Percentiles rank a stretch among this genome's conserved stretches.
Conservation (phyloP, 805 yeast genomes). For the Zygotorulaspora sp. region DNA sequence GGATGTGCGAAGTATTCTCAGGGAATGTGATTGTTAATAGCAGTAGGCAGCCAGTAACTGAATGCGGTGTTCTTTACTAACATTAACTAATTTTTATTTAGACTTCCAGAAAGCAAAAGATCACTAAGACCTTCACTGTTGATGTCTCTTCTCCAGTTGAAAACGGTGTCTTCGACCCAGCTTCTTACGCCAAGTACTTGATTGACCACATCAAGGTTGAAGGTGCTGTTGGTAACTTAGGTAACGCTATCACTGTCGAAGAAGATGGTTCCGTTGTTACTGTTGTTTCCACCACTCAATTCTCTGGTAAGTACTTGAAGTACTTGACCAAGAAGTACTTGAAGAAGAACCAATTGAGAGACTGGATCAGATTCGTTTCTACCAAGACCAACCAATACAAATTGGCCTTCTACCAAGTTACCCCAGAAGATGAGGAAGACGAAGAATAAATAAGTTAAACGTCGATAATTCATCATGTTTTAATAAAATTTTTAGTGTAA, state of each 20-base stretch:
- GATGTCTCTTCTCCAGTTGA: conserved; percentile 97
- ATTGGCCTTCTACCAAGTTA: conserved; percentile 98
- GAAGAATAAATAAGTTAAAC: conserved; percentile 62
- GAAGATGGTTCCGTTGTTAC: conserved; percentile 88
- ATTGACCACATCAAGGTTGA: conserved; percentile 99
- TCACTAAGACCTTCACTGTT: conserved; percentile 85
- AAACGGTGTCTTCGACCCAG: conserved; percentile 96
- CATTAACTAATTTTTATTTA: conserved; percentile 34
- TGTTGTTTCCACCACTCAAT: conserved; percentile 83
- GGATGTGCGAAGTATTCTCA: conserved; percentile 4
- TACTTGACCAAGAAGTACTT: conserved; percentile 99
- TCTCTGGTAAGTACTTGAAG: conserved; percentile 99
- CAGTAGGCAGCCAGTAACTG: conserved; percentile 34
- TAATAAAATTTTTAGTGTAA: conserved; percentile 6
- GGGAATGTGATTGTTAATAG: conserved; percentile 37
- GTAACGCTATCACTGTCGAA: conserved; percentile 86
- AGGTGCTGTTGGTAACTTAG: conserved; percentile 93
- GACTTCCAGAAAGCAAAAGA: conserved; percentile 81
- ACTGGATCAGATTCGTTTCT: conserved; percentile 99
- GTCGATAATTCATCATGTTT: too few relatives aligned
- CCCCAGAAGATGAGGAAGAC: conserved; percentile 91
- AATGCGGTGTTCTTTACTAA: conserved; percentile 11
- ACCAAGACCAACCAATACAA: conserved; percentile 93
- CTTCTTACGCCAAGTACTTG: conserved; percentile 95
- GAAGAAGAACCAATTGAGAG: conserved; percentile 99